Evolutionary conservation across 306 rosid genomes (phyloP).

Genomic region (Cajanus cajan): DNA sequence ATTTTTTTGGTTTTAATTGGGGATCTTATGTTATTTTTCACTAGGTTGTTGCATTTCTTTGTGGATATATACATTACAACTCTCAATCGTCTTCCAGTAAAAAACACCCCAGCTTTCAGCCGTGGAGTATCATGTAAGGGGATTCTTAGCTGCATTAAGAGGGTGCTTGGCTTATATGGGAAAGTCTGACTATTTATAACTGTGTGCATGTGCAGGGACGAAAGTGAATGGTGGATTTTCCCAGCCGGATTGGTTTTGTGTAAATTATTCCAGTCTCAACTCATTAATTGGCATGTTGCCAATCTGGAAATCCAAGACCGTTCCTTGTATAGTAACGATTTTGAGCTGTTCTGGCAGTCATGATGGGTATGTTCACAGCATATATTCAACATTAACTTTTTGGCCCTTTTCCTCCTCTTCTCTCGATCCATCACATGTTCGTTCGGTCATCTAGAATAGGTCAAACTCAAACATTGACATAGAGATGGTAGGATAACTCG

Average conservation of each 20-base stretch:
- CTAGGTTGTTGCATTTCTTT: slow-evolving; percentile 90
- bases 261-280: slow-evolving; percentile 87
- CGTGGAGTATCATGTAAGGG: slow-evolving; percentile 92
- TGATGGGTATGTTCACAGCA: slow-evolving; percentile 51
- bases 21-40: slow-evolving; percentile 5
- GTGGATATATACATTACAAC: slow-evolving; percentile 82
- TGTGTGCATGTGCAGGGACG: slow-evolving; percentile 70
- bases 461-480: slow-evolving; percentile 60
- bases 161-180: background rate
- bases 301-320: slow-evolving; percentile 99
- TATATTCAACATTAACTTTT: slow-evolving; percentile 50
- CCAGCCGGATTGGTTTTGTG: slow-evolving; percentile 82
- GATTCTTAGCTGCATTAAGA: slow-evolving; percentile 8
- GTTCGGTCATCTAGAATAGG: slow-evolving; percentile 47
- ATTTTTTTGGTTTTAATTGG: background rate
- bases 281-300: slow-evolving; percentile 94
- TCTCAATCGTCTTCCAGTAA: slow-evolving; percentile 62
- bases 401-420: background rate
- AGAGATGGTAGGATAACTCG: slow-evolving; percentile 51
- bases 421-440: slow-evolving; percentile 35
- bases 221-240: slow-evolving; percentile 98
- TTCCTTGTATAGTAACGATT: slow-evolving; percentile 90
- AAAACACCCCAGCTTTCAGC: slow-evolving; percentile 63
- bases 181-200: slow-evolving; percentile 8
- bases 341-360: slow-evolving; percentile 97